Conservation (phyloP, 2,329 filamentous ascomycete genomes). For the Neophaeococcomyces mojaviensis region DNA sequence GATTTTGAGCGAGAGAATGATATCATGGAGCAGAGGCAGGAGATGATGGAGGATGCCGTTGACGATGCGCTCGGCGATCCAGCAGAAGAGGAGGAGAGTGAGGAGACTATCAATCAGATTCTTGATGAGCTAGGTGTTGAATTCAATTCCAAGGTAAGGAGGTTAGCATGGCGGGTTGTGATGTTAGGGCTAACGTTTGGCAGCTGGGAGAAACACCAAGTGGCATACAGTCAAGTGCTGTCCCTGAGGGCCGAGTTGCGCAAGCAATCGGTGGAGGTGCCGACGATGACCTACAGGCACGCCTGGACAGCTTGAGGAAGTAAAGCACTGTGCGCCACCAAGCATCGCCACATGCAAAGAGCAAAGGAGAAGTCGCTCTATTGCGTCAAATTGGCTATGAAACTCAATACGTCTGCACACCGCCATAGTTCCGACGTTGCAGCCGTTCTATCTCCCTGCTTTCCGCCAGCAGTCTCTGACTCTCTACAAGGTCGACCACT, state of each 20-base stretch:
- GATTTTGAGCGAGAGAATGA: constrained; percentile 99
- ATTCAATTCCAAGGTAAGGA: constrained; percentile 74
- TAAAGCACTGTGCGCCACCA: constrained; percentile 21
- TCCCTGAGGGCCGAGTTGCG: constrained; percentile 70
- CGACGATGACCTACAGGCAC: constrained; percentile 88
- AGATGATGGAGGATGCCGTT: constrained; percentile 99
- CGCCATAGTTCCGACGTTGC: constrained; percentile 4
- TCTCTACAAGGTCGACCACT: constrained; percentile 23
- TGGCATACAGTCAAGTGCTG: constrained; percentile 66
- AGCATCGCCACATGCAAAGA: not conserved
- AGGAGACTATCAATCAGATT: constrained; percentile 94
- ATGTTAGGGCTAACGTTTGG: constrained; percentile 8
- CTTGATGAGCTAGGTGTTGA: constrained; percentile 96
- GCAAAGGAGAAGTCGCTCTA: not conserved
- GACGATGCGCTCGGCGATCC: constrained; percentile 90
- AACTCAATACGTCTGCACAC: constrained; percentile 1
- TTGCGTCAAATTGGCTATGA: not conserved
- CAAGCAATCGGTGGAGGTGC: constrained; percentile 70
- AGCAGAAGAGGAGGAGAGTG: constrained; percentile 79
- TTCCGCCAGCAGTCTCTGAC: constrained; percentile 20
- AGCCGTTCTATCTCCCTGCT: constrained; percentile 12
- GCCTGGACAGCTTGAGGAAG: constrained; percentile 74
- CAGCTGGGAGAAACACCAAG: constrained; percentile 89
- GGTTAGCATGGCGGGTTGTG: not conserved
- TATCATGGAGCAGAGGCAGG: constrained; percentile 97